A percentile compares a stretch with the other conserved stretches of the same genome.
Evolutionary conservation across 2,329 filamentous ascomycete genomes (phyloP).

Genomic region (Teratosphaeria pseudoeucalypti): DNA sequence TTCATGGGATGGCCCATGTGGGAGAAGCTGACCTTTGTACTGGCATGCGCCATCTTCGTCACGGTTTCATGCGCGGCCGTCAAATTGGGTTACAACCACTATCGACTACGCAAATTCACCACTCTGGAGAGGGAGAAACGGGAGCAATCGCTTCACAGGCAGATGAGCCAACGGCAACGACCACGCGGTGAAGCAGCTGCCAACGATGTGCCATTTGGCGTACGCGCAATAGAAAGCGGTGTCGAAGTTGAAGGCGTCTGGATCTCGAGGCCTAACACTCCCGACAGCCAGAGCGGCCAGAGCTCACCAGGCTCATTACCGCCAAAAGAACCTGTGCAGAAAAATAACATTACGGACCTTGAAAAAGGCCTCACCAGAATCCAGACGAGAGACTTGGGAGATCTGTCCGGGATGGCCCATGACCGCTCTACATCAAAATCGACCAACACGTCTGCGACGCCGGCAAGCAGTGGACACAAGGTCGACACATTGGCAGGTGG

Average conservation of each 20-base stretch:
- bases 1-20: conserved; percentile 60
- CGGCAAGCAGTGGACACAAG: conserved; percentile 28
- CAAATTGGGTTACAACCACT: conserved; percentile 47
- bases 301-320: conserved; percentile 12
- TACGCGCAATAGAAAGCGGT: conserved; percentile 73
- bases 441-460: conserved; percentile 15
- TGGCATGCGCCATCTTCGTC: conserved; percentile 57
- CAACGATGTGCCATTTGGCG: conserved; percentile 70
- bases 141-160: conserved; percentile 23
- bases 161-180: conserved; percentile 19
- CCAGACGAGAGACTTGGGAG: conserved; percentile 2
- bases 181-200: conserved; percentile 32
- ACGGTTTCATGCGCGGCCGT: conserved; percentile 59
- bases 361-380: not conserved
- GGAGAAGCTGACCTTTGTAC: conserved; percentile 85
- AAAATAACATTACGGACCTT: conserved; percentile 7
- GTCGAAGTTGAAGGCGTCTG: conserved; percentile 74
- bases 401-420: conserved; percentile 3
- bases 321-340: conserved; percentile 8
- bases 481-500: conserved; percentile 20
- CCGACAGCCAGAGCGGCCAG: conserved; percentile 18
- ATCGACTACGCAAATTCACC: conserved; percentile 33
- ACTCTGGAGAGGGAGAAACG: conserved; percentile 20
- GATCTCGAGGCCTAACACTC: conserved; percentile 38
- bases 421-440: conserved; percentile 6